Percentiles rank a stretch among this genome's conserved stretches.
phyloP scores from a whole-genome alignment of 352 stramenopile species.

The Phytophthora europaea region DNA sequence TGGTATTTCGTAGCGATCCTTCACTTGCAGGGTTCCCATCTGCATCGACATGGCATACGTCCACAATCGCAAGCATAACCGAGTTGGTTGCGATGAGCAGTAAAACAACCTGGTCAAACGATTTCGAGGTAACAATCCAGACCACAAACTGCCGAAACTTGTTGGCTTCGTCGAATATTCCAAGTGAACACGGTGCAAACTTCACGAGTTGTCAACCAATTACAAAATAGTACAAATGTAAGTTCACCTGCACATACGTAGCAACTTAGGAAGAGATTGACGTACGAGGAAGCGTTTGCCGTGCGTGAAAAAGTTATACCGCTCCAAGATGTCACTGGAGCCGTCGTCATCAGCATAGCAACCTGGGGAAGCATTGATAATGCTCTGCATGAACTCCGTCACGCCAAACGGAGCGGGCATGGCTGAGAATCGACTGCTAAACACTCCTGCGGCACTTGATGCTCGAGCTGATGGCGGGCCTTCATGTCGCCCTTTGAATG shows the following conservation, averaged over 20 bases:
- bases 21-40: conserved; percentile 44
- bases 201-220: conserved; percentile 9
- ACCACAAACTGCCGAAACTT: conserved; percentile 52
- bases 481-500: conserved; percentile 8
- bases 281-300: conserved; percentile 58
- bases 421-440: conserved; percentile 11
- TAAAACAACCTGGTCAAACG: conserved; percentile 83
- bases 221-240: not conserved
- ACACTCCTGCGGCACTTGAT: conserved; percentile 10
- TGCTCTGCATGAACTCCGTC: conserved; percentile 48
- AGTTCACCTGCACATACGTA: not conserved
- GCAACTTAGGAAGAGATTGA: not conserved
- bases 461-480: conserved; percentile 12
- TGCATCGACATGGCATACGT: conserved; percentile 57
- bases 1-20: conserved; percentile 54
- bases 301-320: conserved; percentile 72
- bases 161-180: conserved; percentile 60
- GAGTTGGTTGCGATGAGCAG: conserved; percentile 84
- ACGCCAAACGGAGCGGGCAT: conserved; percentile 6
- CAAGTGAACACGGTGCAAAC: conserved; percentile 65
- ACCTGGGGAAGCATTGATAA: conserved; percentile 57
- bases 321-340: conserved; percentile 47
- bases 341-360: conserved; percentile 51
- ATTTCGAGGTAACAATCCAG: conserved; percentile 58
- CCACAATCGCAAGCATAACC: conserved; percentile 77